Base-by-base conservation (phyloP, 441 rosid genomes). In the Aleurites moluccanus region DNA sequence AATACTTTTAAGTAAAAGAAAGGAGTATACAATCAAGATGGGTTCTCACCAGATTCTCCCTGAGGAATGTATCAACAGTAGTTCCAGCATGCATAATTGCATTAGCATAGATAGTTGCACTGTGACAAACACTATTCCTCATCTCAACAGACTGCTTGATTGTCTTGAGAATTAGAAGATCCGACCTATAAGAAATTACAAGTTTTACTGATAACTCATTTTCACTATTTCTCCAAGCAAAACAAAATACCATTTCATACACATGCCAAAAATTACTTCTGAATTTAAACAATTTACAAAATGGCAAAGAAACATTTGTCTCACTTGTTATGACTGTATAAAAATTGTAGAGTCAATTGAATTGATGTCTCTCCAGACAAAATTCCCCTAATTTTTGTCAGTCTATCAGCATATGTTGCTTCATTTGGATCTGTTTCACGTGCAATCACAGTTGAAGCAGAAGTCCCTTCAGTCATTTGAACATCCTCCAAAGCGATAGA, bases 71-170 rank as follows among this genome's bases (percentile, higher is more conserved):
- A 79, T 96, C 97, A 72, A 93, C 97, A 35, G 99, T 96, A 56
- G 99, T 96, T 73, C 99, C 98, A 84, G 99, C 99, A 85, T 93
- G 99, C 98, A 96, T 96, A 67, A 96, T 87, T 21, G 99, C 99
- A 87, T 96, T 92, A 57, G 99, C 94, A 80, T 91, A 92, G 72
- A 96, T 96, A 74, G 98, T 96, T 35, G 98, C 99, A 78, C 98
- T 93, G 73, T 96, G 99, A 75, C 98, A 96, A 56, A 96, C 97
- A 78, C 99, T 93, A 79, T 96, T 93, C 77, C 99, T 86, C 96
- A 96, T 90, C 84, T 96, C 98, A 53, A 96, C 93, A 56, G 97
- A 96, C 87, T 96, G 99, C 83, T 96, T 93, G 68, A 96, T 92
- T 56, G 96, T 92, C 89, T 96, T 93, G 79, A 92, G 82, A 70